A percentile compares a stretch with the other conserved stretches of the same genome.
Evolutionary conservation across 2,329 filamentous ascomycete species (phyloP).

Genomic region (Massarina eburnea): DNA sequence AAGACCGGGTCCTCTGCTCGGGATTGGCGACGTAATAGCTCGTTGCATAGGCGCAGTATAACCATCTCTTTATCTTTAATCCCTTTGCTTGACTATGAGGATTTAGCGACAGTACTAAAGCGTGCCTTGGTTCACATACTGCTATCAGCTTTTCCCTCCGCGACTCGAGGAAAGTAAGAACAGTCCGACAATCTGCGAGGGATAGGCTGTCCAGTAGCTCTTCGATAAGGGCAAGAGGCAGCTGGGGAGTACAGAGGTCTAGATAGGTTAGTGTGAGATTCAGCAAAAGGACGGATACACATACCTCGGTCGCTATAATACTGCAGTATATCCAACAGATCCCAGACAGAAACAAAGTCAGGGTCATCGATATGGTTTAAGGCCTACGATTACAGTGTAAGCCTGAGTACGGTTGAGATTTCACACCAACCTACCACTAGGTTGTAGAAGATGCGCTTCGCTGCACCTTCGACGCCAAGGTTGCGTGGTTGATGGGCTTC

Average conservation of each 20-base stretch:
- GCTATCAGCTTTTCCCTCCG: conserved; percentile 84
- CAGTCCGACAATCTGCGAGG: conserved; percentile 82
- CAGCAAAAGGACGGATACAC: conserved; percentile 3
- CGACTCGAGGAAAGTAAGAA: conserved; percentile 95
- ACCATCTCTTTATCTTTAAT: conserved; percentile 73
- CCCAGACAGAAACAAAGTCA: conserved; percentile 84
- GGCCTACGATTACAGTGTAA: conserved; percentile 54
- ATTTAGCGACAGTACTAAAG: conserved; percentile 23
- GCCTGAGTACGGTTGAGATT: conserved; percentile 7
- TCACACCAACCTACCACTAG: conserved; percentile 65
- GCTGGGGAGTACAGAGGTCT: conserved; percentile 68
- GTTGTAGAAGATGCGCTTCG: conserved; percentile 76
- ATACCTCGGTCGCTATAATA: conserved; percentile 80
- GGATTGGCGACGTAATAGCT: conserved; percentile 89
- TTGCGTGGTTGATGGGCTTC: conserved; percentile 55
- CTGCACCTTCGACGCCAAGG: conserved; percentile 79
- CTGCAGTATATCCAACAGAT: conserved; percentile 87
- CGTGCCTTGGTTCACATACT: conserved; percentile 47
- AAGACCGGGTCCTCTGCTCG: conserved; percentile 96
- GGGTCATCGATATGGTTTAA: conserved; percentile 74
- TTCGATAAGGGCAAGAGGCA: conserved; percentile 89
- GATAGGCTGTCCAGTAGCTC: conserved; percentile 96
- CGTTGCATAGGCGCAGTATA: conserved; percentile 92
- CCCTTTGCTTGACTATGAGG: conserved; percentile 31
- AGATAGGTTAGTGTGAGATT: conserved; percentile 12